Evolutionary conservation across 2,329 filamentous ascomycete genomes (phyloP), one percentile per base, ranked within the genome.

Genomic region (Aureobasidium sp.): DNA sequence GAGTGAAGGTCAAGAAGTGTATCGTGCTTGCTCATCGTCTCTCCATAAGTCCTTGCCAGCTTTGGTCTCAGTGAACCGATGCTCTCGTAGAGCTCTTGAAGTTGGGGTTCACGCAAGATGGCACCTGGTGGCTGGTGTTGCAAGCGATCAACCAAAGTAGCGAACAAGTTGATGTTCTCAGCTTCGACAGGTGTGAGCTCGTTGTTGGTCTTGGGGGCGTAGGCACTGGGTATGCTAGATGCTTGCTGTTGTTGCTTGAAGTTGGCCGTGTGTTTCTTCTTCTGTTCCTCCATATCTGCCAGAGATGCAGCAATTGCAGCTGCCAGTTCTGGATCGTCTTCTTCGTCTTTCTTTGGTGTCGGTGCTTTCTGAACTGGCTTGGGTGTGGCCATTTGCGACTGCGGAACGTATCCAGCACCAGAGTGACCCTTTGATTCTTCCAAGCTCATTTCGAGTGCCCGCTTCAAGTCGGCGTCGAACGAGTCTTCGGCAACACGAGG

Each of bases 21-120:
- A 72, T 99, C 92, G 74, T 97, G 94, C 75, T 99, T 99, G 83
- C 94, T 97, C 94, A 99, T 97, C 0, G 94, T 97, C 77, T 99
- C 94, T 61, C 94, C 94, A 71, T 97, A 97, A 0, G 93, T 97
- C 62, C 94, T 85, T 5, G 94, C 94, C 61, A 99, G 80, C 74
- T 99, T 99, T 1, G 94, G 94, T 54, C 94, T 84, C 65, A 99
- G 78, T 16, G 91, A 83, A n/a, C 93, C 91, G 68, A 99, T 97
- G 69, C 92, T 95, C 71, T 97, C 94, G 72, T 99, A 99, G 5
- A 99, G 80, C 75, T 99, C 94, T 74, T 99, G 94, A 55, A 99
- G 97, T 72, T 97, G 94, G 1, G 94, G 94, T 70, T 99, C 94
- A 51, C 94, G 83, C n/a, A 99, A 76, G 59, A 99, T 97, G 0